phyloP scores from a whole-genome alignment of 495 filamentous ascomycete genomes.

The Penicillium crystallinum region DNA sequence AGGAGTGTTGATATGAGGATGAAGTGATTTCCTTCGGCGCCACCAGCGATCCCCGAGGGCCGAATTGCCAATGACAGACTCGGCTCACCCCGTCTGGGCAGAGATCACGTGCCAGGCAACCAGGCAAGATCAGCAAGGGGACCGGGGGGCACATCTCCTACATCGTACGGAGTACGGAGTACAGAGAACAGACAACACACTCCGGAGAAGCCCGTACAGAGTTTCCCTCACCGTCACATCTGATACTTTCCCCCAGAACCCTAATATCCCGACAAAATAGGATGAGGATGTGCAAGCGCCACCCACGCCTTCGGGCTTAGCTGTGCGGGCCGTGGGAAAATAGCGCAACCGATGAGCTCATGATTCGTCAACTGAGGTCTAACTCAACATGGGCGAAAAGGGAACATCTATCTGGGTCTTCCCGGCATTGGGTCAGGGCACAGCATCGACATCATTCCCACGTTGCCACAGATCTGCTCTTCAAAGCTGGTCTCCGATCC shows the following conservation, averaged over 20 bases:
- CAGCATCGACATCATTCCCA: background rate
- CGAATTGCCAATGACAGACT: conserved; percentile 1
- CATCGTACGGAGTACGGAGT: too few species aligned
- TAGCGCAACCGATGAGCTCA: background rate
- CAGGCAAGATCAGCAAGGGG: background rate
- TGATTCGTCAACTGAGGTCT: conserved; percentile 9
- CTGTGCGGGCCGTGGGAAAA: conserved; percentile 1
- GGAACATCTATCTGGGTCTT: background rate
- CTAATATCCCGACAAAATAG: too few species aligned
- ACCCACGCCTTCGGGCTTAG: conserved; percentile 11
- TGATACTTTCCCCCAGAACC: too few species aligned
- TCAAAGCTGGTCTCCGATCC: background rate
- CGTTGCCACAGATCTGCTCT: too few species aligned
- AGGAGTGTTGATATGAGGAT: background rate
- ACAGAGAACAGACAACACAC: too few species aligned
- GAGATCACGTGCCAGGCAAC: background rate
- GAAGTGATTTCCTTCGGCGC: background rate
- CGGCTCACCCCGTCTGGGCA: background rate
- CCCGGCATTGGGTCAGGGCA: background rate
- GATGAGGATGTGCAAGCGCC: conserved; percentile 1
- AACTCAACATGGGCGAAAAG: background rate
- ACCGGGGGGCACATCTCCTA: too few species aligned
- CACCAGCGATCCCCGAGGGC: conserved; percentile 1
- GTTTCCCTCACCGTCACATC: too few species aligned
- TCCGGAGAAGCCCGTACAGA: too few species aligned